phyloP scores from a whole-genome alignment of 192 early-diverging fungal species.

The Coemansia sp. region DNA sequence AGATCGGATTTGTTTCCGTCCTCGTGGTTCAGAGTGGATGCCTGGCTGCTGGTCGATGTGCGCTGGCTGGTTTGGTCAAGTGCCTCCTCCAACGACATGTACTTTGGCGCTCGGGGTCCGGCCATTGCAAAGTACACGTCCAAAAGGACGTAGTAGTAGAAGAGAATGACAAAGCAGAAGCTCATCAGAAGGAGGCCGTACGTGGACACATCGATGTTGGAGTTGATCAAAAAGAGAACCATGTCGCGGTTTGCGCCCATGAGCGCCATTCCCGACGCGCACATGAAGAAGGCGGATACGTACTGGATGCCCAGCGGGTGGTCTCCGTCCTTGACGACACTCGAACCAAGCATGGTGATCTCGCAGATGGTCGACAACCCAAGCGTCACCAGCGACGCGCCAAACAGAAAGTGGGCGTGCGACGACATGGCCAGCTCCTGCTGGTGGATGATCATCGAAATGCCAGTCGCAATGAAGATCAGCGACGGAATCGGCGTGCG shows the following conservation, averaged over 20 bases:
- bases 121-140: slow-evolving; percentile 42
- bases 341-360: slow-evolving; percentile 42
- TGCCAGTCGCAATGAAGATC: slow-evolving; percentile 61
- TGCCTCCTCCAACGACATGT: slow-evolving; percentile 10
- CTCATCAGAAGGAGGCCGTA: slow-evolving; percentile 58
- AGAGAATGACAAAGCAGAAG: slow-evolving; percentile 56
- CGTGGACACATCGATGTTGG: slow-evolving; percentile 53
- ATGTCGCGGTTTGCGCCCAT: slow-evolving; percentile 68
- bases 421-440: slow-evolving; percentile 59
- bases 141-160: slow-evolving; percentile 53
- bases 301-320: slow-evolving; percentile 38
- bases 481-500: slow-evolving; percentile 60
- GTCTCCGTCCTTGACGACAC: slow-evolving; percentile 27
- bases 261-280: slow-evolving; percentile 60
- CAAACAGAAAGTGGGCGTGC: slow-evolving; percentile 62
- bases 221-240: slow-evolving; percentile 47
- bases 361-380: slow-evolving; percentile 58
- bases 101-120: slow-evolving; percentile 16
- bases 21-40: slow-evolving; percentile 5
- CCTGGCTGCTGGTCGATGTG: slow-evolving; percentile 18
- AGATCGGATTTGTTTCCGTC: neutral
- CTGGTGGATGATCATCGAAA: slow-evolving; percentile 60
- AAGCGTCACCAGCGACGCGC: slow-evolving; percentile 54
- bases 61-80: neutral
- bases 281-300: slow-evolving; percentile 47